phyloP scores from a whole-genome alignment of 192 early-diverging fungal genomes.

The Gaertneriomyces semiglobifer region DNA sequence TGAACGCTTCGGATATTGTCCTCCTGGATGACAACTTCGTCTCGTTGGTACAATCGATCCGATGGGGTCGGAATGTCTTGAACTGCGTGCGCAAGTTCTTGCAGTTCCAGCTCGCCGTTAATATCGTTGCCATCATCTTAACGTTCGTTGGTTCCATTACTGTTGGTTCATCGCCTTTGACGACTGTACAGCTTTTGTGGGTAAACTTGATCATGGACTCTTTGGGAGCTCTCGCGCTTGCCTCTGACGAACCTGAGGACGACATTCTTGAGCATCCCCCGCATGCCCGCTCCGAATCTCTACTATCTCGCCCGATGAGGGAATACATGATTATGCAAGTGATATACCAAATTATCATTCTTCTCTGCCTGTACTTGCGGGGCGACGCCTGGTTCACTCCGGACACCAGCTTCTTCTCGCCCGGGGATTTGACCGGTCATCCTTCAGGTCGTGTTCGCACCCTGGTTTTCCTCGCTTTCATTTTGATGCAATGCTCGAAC shows the following conservation, averaged over 20 bases:
- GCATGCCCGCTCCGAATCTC: conserved; percentile 42
- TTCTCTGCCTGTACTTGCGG: conserved; percentile 41
- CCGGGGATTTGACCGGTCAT: conserved; percentile 12
- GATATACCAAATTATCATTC: conserved; percentile 46
- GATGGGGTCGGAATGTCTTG: conserved; percentile 60
- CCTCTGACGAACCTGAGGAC: conserved; percentile 56
- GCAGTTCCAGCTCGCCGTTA: conserved; percentile 62
- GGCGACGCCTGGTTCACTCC: conserved; percentile 36
- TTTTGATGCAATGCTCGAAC: conserved; percentile 54
- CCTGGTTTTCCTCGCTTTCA: conserved; percentile 54
- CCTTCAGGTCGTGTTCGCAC: conserved; percentile 36
- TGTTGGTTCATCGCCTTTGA: conserved; percentile 46
- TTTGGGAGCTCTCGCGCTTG: conserved; percentile 53
- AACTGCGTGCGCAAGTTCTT: conserved; percentile 59
- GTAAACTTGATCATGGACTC: conserved; percentile 66
- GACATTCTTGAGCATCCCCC: conserved; percentile 53
- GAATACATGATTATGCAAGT: conserved; percentile 50
- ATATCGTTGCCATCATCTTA: conserved; percentile 51
- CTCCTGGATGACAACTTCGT: conserved; percentile 62
- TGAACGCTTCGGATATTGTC: conserved; percentile 61
- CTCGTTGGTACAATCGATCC: conserved; percentile 52
- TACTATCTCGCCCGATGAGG: conserved; percentile 46
- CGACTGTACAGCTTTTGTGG: conserved; percentile 59
- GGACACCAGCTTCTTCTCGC: conserved; percentile 9
- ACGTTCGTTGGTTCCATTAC: conserved; percentile 56